Evolutionary conservation across 2,329 filamentous ascomycete genomes (phyloP).

Genomic region (Talaromyces sp.): DNA sequence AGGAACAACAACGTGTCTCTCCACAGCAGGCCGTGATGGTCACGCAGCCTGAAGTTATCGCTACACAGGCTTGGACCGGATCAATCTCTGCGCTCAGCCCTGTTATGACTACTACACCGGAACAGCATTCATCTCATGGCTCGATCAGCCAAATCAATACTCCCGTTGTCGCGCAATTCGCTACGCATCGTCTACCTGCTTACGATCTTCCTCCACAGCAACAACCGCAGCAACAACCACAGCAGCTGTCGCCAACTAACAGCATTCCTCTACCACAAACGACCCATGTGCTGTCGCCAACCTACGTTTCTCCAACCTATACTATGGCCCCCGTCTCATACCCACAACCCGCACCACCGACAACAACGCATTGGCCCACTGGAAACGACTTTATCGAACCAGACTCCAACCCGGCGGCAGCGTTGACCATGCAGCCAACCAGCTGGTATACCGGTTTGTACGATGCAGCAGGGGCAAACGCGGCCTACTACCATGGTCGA

Average conservation of each 20-base stretch:
- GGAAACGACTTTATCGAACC: conserved; percentile 24
- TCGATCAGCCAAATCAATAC: conserved; percentile 21
- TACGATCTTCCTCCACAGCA: conserved; percentile 29
- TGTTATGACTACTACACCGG: conserved; percentile 3
- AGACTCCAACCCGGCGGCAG: conserved; percentile 22
- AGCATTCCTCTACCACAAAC: conserved; percentile 7
- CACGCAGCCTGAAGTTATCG: neutral
- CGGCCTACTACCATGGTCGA: conserved; percentile 26
- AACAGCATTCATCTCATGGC: conserved; percentile 3
- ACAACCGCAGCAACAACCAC: conserved; percentile 25
- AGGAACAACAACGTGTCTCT: conserved; percentile 2
- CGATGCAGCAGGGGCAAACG: conserved; percentile 9
- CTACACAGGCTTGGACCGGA: conserved; percentile 11
- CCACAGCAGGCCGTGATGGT: neutral
- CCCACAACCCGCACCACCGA: conserved; percentile 23
- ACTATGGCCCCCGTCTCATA: conserved; percentile 11
- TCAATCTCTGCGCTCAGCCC: conserved; percentile 9
- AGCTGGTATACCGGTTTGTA: conserved; percentile 14
- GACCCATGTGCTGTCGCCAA: conserved; percentile 12
- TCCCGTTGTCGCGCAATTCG: conserved; percentile 21
- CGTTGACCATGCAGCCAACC: conserved; percentile 20
- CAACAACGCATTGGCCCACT: conserved; percentile 26
- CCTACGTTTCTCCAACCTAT: conserved; percentile 13
- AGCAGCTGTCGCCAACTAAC: neutral
- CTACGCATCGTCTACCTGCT: conserved; percentile 23